These are phyloP conservation scores for Cryptococcus sp. DNA, from an alignment of 1,284 basidiomycete genomes.

Conservation along the genomic window DNA sequence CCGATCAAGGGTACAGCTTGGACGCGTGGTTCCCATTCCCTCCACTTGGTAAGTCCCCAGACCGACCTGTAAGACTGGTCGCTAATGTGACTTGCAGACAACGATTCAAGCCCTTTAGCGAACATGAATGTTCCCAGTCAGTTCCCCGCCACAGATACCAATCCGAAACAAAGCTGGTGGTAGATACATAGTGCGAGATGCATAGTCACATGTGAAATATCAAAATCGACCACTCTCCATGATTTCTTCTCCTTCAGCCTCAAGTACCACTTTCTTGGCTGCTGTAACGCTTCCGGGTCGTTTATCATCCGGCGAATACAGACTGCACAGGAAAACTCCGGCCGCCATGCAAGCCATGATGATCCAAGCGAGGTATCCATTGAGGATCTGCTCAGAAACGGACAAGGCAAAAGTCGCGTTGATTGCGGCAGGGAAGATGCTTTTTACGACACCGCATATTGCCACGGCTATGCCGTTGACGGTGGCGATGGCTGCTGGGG, in stretches of 20 bases:
- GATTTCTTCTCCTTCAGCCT: conserved; percentile 15
- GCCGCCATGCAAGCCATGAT: conserved; percentile 17
- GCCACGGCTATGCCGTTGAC: conserved; percentile 37
- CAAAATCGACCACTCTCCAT: conserved; percentile 16
- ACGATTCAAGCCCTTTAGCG: too few species aligned
- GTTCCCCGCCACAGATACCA: too few species aligned
- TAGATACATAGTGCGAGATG: too few species aligned
- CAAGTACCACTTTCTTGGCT: conserved; percentile 7
- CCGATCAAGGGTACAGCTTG: conserved; percentile 25
- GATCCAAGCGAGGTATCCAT: conserved; percentile 25
- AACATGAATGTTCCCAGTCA: too few species aligned
- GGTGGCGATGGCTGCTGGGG: conserved; percentile 26
- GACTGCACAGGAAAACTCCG: conserved; percentile 12
- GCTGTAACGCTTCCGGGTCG: not conserved
- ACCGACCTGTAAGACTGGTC: too few species aligned
- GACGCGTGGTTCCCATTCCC: conserved; percentile 47
- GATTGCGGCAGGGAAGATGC: conserved; percentile 28
- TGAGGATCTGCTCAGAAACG: conserved; percentile 17
- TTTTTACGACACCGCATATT: conserved; percentile 26
- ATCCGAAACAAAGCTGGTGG: too few species aligned
- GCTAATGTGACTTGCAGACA: too few species aligned
- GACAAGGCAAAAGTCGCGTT: conserved; percentile 28
- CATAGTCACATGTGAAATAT: not conserved
- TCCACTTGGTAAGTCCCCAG: conserved; percentile 30
- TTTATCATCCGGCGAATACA: conserved; percentile 9